Conservation (phyloP, 208 protist genomes). For the Porcisia hertigi region DNA sequence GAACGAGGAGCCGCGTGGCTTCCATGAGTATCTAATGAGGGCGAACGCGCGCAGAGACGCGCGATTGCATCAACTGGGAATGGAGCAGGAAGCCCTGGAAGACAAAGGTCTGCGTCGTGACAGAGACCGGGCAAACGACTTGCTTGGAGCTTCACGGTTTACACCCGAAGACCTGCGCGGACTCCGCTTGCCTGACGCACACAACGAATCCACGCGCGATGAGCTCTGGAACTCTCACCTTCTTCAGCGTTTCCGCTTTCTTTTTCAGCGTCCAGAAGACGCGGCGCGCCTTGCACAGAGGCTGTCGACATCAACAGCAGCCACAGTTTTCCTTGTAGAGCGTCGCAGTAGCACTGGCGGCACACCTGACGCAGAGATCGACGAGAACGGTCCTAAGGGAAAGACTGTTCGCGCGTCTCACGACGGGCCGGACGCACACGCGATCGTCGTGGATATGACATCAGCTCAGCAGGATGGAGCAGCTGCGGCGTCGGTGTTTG, state of each 20-base stretch:
- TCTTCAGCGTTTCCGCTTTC: slow-evolving; percentile 29
- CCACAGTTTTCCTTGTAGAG: not conserved
- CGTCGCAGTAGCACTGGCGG: not conserved
- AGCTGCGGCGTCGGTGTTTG: slow-evolving; percentile 13
- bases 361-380: too few relatives aligned
- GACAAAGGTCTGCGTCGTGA: slow-evolving; percentile 15
- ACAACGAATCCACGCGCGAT: slow-evolving; percentile 15
- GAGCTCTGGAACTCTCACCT: slow-evolving; percentile 11
- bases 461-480: not conserved
- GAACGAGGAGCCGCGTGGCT: slow-evolving; percentile 27
- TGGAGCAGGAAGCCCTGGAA: slow-evolving; percentile 23
- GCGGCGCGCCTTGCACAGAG: slow-evolving; percentile 12
- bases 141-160: not conserved
- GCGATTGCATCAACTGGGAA: slow-evolving; percentile 12
- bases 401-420: not conserved
- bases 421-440: slow-evolving; percentile 2
- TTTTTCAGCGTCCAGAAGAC: slow-evolving; percentile 28
- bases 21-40: slow-evolving; percentile 8
- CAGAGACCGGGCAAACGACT: too few relatives aligned
- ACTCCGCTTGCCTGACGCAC: slow-evolving; percentile 12
- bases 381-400: not conserved
- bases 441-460: slow-evolving; percentile 13
- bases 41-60: slow-evolving; percentile 16
- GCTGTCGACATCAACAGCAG: not conserved
- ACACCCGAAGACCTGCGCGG: slow-evolving; percentile 15